Evolutionary conservation across 2,329 filamentous ascomycete genomes (phyloP), one percentile per base, ranked within the genome.

Genomic region (Monosporascus sp.): DNA sequence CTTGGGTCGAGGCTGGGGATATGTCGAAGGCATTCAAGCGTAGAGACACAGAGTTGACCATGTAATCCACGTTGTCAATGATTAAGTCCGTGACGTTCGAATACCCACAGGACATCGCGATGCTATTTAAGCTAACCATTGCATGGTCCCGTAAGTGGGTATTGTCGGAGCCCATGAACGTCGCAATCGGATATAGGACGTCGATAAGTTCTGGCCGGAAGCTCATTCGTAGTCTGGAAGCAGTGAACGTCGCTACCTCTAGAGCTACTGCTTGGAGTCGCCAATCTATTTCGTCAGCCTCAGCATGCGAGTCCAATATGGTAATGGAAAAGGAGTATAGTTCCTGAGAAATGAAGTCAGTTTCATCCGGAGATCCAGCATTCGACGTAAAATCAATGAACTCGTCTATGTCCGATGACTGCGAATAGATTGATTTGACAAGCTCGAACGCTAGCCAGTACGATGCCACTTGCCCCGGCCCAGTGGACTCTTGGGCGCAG

Each of bases 21-120:
- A 97, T 87, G 59, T 97, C 91, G 59, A 97, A 90, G 0, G 89
- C 90, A 63, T 96, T 97, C 7, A 99, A 80, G 57, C 91, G 89
- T 55, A 97, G 72, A 0, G 89, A 90, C 17, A 99, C 84, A 0
- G 94, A 90, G 65, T 97, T 97, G 56, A 97, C 87, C 72, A 99
- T 88, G 68, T 99, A 99, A 70, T 99, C 94, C 17, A 91, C 92
- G 56, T 99, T 99, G 50, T 88, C 85, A 27, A 97, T 82, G 40
- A 99, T 86, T 59, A 99, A 75, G 17, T 89, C 84, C 26, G 87
- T 87, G 5, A 93, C 87, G 61, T 79, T 85, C 0, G 66, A 57
- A 63, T 97, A 99, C 2, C 81, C 84, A 63, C 91, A 97, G 0
- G 87, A 80, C 2, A 71, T 66, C 1, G 93, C 87, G n/a, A 97